Base-by-base conservation (phyloP, 495 filamentous ascomycete genomes). In the Physcia stellaris region DNA sequence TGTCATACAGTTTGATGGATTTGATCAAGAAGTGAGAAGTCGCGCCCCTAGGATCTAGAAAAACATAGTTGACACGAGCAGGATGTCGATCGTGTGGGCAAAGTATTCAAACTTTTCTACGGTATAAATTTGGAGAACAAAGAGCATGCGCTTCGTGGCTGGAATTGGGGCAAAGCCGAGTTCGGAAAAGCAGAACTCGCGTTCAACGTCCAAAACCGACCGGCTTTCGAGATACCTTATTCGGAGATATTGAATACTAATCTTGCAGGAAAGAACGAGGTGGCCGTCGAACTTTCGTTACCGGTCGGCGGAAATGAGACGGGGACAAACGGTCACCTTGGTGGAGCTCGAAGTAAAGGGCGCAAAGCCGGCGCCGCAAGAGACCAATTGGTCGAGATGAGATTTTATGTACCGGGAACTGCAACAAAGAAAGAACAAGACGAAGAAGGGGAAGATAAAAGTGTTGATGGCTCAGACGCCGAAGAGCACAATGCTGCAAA, bases 161-260 rank as follows among this genome's bases (percentile, higher is more conserved):
- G 92, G 92, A 99, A 96, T 56, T 99, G 92, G 92, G 92, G 92
- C 43, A 99, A 96, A 60, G 83, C 80, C 40, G 92, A 99, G 54
- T 95, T 99, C 53, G 79, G 80, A 43, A 94, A 96, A 57, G 78
- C 83, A 31, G 92, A 99, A 60, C 73, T 99, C 22, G 67, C 83
- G 15, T 99, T 99, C 66, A 95, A 85, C 57, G 92, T 99, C 16
- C 83, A 90, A 50, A 99, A 94, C 52, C 81, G 86, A 47, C 92
- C 92, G 4, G 83, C 92, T 1, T 99, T 99, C 64, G 90, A 96
- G 58, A 78, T 99, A 28, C 92, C 92, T 15, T 99, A 94, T 64
- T 80, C 83, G 23, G 92, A 99, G 57, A 90, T 99, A 45, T 86
- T 85, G 13, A 99, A 99, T 59, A 94, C 88, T 32, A 96, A 99